A percentile compares a stretch with the other conserved stretches of the same genome.
Conservation (phyloP, 495 filamentous ascomycete species). For the Penicillium herquei region DNA sequence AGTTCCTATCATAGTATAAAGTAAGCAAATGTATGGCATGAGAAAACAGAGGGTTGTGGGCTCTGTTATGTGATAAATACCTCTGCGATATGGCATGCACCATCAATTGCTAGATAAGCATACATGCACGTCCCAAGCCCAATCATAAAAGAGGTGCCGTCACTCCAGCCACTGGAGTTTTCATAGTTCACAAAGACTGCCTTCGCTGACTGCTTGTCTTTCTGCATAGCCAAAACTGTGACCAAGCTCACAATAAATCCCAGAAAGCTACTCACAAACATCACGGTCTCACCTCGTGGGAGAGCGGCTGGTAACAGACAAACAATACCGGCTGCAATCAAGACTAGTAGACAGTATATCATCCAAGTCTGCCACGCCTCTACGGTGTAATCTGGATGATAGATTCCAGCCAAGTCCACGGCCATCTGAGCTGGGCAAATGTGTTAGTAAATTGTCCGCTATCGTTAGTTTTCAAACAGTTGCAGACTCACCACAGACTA, state of each 20-base stretch:
- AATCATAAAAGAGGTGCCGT: slow-evolving; percentile 29
- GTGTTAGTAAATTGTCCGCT: background rate
- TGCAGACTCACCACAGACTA: slow-evolving; percentile 10
- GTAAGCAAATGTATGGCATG: no score
- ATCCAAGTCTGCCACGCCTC: slow-evolving; percentile 24
- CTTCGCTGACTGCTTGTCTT: slow-evolving; percentile 5
- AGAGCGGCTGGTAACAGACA: background rate
- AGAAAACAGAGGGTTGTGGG: no score
- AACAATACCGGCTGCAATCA: slow-evolving; percentile 3
- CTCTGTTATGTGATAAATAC: background rate
- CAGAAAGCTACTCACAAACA: background rate
- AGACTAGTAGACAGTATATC: slow-evolving; percentile 14
- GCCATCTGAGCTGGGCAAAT: slow-evolving; percentile 11
- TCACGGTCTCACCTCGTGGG: background rate
- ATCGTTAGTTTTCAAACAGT: background rate
- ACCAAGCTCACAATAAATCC: slow-evolving; percentile 10
- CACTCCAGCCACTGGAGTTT: slow-evolving; percentile 21
- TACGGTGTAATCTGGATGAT: slow-evolving; percentile 16
- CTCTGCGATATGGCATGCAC: slow-evolving; percentile 25
- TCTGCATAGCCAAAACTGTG: slow-evolving; percentile 5
- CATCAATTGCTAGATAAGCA: slow-evolving; percentile 25
- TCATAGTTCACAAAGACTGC: slow-evolving; percentile 16
- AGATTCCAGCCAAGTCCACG: slow-evolving; percentile 15
- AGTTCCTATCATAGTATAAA: slow-evolving; percentile 16
- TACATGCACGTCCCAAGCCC: slow-evolving; percentile 23